These are phyloP conservation scores for Colletotrichum spinosum DNA, from an alignment of 2,329 filamentous ascomycete species.

Conservation along the genomic window DNA sequence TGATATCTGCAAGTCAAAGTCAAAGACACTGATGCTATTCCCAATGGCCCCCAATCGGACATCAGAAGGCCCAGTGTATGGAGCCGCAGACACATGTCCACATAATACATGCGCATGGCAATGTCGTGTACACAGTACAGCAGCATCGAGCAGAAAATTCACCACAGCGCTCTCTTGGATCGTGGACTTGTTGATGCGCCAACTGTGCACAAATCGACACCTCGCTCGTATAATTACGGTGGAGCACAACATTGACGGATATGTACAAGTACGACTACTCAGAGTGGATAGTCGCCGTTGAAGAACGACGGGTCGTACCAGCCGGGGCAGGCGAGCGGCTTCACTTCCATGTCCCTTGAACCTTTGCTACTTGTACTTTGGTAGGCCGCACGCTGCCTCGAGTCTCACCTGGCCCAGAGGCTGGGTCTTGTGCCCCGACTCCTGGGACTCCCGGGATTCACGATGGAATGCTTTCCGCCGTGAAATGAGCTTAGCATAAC, in stretches of 20 bases:
- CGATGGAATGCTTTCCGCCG: background rate
- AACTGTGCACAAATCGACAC: background rate
- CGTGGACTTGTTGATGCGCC: no score
- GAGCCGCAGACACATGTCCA: slow-evolving; percentile 20
- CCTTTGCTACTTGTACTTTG: no score
- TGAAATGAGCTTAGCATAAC: slow-evolving; percentile 25
- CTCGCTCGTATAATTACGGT: slow-evolving; percentile 26
- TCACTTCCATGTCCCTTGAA: no score
- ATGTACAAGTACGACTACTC: background rate
- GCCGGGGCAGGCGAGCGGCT: background rate
- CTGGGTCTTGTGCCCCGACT: no score
- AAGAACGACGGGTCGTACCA: slow-evolving; percentile 26
- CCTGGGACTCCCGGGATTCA: no score
- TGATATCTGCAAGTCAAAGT: background rate
- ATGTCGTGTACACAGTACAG: no score
- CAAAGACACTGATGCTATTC: slow-evolving; percentile 20
- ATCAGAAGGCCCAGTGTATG: background rate
- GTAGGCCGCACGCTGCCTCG: no score
- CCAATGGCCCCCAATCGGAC: slow-evolving; percentile 1
- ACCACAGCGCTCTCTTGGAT: no score
- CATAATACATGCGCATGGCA: background rate
- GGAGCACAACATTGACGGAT: background rate
- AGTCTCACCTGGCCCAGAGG: no score
- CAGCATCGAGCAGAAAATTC: no score
- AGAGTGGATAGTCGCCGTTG: slow-evolving; percentile 7